phyloP scores from a whole-genome alignment of 495 filamentous ascomycete species.

The Penicillium robsamsonii region DNA sequence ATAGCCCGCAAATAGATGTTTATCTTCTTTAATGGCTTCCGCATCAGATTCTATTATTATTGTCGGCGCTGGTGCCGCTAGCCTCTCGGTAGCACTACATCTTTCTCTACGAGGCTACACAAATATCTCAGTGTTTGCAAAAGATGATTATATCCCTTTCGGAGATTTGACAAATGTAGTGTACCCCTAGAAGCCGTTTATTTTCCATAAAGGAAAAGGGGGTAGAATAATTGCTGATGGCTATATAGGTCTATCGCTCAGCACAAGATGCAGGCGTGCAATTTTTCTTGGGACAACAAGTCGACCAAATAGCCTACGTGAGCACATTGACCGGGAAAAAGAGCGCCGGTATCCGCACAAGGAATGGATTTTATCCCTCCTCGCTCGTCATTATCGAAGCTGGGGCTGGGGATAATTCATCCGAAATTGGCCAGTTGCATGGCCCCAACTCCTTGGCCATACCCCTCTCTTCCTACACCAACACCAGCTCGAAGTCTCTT shows the following conservation, averaged over 20 bases:
- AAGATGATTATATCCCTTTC: constrained; percentile 20
- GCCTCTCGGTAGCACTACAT: constrained; percentile 51
- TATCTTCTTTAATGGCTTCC: constrained; percentile 19
- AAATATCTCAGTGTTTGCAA: constrained; percentile 39
- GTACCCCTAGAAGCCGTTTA: neutral
- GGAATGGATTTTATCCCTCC: constrained; percentile 34
- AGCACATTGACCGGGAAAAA: constrained; percentile 22
- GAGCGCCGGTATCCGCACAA: constrained; percentile 35
- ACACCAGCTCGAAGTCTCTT: constrained; percentile 53
- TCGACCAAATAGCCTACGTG: constrained; percentile 28
- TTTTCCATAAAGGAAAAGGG: neutral
- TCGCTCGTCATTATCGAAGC: constrained; percentile 43
- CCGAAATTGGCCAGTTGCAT: constrained; percentile 32
- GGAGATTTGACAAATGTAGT: constrained; percentile 36
- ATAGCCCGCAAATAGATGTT: neutral
- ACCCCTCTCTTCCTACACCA: constrained; percentile 57
- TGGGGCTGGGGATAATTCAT: constrained; percentile 41
- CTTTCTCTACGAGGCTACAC: constrained; percentile 45
- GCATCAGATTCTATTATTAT: constrained; percentile 24
- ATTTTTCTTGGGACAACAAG: constrained; percentile 36
- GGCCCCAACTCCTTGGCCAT: constrained; percentile 32
- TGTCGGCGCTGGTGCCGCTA: constrained; percentile 51
- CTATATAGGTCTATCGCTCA: constrained; percentile 22
- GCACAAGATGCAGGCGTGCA: constrained; percentile 32
- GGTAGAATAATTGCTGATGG: constrained; percentile 17